Evolutionary conservation across 805 yeast genomes (phyloP), one percentile per base, ranked within the genome.

Genomic region (Myxozyma monticola): DNA sequence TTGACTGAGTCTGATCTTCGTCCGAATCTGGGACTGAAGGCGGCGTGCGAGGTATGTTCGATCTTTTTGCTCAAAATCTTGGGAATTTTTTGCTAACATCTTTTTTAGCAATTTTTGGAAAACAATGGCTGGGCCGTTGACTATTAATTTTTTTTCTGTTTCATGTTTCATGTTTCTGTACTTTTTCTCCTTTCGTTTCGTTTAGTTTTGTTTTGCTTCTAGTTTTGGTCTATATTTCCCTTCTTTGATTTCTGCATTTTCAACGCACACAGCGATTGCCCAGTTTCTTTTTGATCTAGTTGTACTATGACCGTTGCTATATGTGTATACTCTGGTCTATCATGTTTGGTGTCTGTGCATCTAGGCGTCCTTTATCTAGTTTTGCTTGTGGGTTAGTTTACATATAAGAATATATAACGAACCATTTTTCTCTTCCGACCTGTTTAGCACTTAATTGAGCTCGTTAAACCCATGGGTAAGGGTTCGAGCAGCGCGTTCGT

Each of bases 1-100:
- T 57, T 75, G 30, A 59, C 53, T 12, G 67, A 65, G 21, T 50
- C 51, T 26, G 73, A 75, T 35, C 53, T 75, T 28, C 64, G 70
- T 30, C 76, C 77, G 1, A 75, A 75, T 48, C 53, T 73, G 45
- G 72, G 68, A 6, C 47, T 75, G 6, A 70, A 68, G 45, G 68
- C 70, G 28, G 71, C 76, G 2, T 73, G 72, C 3, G 68, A 64
- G 44, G 65, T 56, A 2, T 9, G 54, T 39, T 45, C 8, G 14
- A 4, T 18, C 22, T 9, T 2, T 25, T n/a, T 15, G 5, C 14
- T n/a, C 15, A 10, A 4, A n/a, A 22, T 21, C 20, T 6, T 17
- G 42, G 4, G 15, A 15, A 5, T 5, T 15, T 14, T 25, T 25
- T 7, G 24, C 39, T 34, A 35, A 34, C 34, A 1, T 15, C 9